phyloP scores from a whole-genome alignment of 2,329 filamentous ascomycete genomes.

The Colletotrichum navitas region DNA sequence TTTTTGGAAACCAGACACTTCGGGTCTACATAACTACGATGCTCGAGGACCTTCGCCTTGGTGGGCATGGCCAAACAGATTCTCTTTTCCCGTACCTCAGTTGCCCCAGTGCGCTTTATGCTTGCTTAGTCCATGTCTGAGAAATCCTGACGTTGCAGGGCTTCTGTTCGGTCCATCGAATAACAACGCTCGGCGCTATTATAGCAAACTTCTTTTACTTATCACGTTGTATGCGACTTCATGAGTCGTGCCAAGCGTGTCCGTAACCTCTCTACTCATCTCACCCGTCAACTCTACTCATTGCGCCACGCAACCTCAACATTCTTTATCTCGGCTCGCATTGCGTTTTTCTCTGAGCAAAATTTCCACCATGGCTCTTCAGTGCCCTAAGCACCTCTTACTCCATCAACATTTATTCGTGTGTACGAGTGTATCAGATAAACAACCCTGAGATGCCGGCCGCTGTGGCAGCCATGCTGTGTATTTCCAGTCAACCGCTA shows the following conservation, averaged over 20 bases:
- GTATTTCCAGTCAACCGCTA: conserved; percentile 49
- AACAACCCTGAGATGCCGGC: conserved; percentile 28
- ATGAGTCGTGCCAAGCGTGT: conserved; percentile 16
- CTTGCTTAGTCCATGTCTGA: conserved; percentile 23
- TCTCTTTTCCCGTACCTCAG: conserved; percentile 23
- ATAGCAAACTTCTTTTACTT: background rate
- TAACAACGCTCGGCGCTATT: background rate
- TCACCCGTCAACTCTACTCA: conserved; percentile 2
- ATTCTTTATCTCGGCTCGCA: background rate
- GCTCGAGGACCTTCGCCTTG: background rate
- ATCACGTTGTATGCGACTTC: background rate
- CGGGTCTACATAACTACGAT: background rate
- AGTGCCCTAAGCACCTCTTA: background rate
- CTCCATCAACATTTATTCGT: conserved; percentile 7
- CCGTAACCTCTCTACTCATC: conserved; percentile 1
- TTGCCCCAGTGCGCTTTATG: background rate
- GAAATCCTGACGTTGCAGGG: conserved; percentile 29
- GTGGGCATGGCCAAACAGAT: conserved; percentile 6
- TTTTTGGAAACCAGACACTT: background rate
- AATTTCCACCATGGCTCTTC: background rate
- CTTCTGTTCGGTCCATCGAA: conserved; percentile 18
- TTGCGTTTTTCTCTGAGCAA: background rate
- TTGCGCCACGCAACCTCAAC: background rate
- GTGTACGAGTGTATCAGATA: conserved; percentile 13
- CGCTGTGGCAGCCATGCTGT: background rate